These are phyloP conservation scores for Haplosporangium sp. DNA, from an alignment of 371 early-diverging fungal species.

Conservation along the genomic window DNA sequence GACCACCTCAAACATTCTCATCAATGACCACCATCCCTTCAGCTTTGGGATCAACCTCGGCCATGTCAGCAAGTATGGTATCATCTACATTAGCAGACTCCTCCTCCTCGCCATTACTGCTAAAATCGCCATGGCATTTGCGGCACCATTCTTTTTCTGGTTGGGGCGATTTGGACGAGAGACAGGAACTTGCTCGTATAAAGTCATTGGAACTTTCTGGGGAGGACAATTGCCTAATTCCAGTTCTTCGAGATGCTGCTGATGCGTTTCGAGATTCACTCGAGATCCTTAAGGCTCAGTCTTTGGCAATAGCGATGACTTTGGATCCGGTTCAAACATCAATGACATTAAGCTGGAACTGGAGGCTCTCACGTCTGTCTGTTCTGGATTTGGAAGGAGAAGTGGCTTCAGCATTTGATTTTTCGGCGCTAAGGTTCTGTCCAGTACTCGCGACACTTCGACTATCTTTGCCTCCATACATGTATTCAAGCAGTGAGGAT, in stretches of 20 bases:
- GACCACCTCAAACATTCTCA: not conserved
- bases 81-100: slow-evolving; percentile 1
- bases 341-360: slow-evolving; percentile 30
- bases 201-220: slow-evolving; percentile 40
- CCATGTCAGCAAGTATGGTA: not conserved
- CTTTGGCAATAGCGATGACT: slow-evolving; percentile 24
- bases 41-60: not conserved
- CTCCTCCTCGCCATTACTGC: not conserved
- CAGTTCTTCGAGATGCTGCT: slow-evolving; percentile 31
- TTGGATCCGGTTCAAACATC: not conserved
- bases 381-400: slow-evolving; percentile 49
- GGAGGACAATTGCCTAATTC: slow-evolving; percentile 37
- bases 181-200: slow-evolving; percentile 6
- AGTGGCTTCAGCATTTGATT: slow-evolving; percentile 34
- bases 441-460: slow-evolving; percentile 32
- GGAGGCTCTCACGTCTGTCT: slow-evolving; percentile 27
- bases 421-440: slow-evolving; percentile 26
- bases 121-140: slow-evolving; percentile 22
- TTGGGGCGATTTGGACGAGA: slow-evolving; percentile 10
- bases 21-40: not conserved
- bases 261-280: slow-evolving; percentile 49
- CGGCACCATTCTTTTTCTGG: slow-evolving; percentile 9
- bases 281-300: slow-evolving; percentile 28
- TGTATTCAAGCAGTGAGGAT: slow-evolving; percentile 48
- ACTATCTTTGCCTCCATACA: slow-evolving; percentile 34